phyloP scores from a whole-genome alignment of 1,284 basidiomycete species.

The Puccinia polysora region DNA sequence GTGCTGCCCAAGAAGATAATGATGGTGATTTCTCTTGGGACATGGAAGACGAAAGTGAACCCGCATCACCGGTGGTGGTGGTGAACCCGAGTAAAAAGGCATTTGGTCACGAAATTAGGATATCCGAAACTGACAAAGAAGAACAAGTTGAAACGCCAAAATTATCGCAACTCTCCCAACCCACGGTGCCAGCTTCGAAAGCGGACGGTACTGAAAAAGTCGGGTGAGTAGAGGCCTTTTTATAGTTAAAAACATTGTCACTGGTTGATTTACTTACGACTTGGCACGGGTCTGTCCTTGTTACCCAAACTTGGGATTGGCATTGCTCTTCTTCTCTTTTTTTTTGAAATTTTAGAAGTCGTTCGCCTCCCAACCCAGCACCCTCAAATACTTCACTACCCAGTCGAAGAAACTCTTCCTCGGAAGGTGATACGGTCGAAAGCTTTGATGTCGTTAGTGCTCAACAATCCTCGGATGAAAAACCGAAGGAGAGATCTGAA shows the following conservation, averaged over 20 bases:
- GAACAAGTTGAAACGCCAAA: slow-evolving; percentile 1
- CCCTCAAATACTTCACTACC: neutral
- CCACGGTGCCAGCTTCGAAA: neutral
- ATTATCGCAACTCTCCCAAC: neutral
- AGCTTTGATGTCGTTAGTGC: slow-evolving; percentile 25
- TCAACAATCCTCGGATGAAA: slow-evolving; percentile 20
- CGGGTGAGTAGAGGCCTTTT: no score
- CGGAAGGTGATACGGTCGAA: slow-evolving; percentile 3
- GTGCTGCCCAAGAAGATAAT: slow-evolving; percentile 22
- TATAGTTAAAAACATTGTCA: no score
- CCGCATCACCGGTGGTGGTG: neutral
- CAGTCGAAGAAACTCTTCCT: neutral
- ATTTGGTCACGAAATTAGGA: neutral
- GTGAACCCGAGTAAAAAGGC: neutral
- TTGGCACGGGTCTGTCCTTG: no score
- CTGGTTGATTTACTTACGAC: no score
- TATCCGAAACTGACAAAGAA: neutral
- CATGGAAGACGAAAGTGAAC: slow-evolving; percentile 34
- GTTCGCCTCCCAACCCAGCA: neutral
- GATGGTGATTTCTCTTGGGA: slow-evolving; percentile 38
- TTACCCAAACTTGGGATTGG: no score
- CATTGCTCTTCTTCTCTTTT: no score
- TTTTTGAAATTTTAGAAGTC: no score
- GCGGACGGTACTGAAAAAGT: neutral
- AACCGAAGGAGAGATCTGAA: slow-evolving; percentile 9